A percentile compares a stretch with the other conserved stretches of the same genome.
These are phyloP conservation scores for Bolboschoenoplectus hybrid DNA, from an alignment of 202 grass and related monocot genomes.

Conservation along the genomic window DNA sequence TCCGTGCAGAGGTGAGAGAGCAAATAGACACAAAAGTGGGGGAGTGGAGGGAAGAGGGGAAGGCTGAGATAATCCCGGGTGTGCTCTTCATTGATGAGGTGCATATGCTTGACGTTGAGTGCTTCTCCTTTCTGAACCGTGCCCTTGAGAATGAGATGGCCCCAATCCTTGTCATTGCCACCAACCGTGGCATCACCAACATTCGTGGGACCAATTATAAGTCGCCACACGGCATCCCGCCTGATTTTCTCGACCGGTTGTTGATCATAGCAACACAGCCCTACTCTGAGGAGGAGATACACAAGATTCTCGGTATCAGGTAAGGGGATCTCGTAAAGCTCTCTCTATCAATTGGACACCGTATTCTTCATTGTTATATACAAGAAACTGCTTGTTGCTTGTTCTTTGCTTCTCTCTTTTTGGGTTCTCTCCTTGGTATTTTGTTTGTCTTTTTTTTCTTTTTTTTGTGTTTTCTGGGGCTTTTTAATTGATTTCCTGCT, in stretches of 20 bases:
- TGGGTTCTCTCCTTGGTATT: background rate
- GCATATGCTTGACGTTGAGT: slow-evolving; percentile 95
- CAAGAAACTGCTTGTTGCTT: background rate
- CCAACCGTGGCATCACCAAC: slow-evolving; percentile 84
- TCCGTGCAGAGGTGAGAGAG: slow-evolving; percentile 81
- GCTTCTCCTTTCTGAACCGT: slow-evolving; percentile 90
- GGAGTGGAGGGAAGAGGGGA: slow-evolving; percentile 95
- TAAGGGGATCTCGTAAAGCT: background rate
- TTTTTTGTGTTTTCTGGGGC: background rate
- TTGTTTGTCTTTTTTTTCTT: background rate
- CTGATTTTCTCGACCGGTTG: slow-evolving; percentile 77
- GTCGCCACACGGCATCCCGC: slow-evolving; percentile 80
- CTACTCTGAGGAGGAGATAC: slow-evolving; percentile 70
- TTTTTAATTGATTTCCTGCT: slow-evolving; percentile 1
- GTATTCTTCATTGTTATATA: background rate
- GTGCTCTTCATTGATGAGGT: slow-evolving; percentile 94
- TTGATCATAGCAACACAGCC: slow-evolving; percentile 73
- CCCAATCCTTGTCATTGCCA: slow-evolving; percentile 80
- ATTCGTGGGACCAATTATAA: slow-evolving; percentile 84
- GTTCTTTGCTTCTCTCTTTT: background rate
- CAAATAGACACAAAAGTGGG: slow-evolving; percentile 91
- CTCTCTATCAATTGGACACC: background rate
- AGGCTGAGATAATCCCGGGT: slow-evolving; percentile 90
- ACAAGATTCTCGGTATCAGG: slow-evolving; percentile 81
- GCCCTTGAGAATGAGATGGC: slow-evolving; percentile 91